phyloP scores from a whole-genome alignment of 1,284 basidiomycete species.

The Mycena citricolor region DNA sequence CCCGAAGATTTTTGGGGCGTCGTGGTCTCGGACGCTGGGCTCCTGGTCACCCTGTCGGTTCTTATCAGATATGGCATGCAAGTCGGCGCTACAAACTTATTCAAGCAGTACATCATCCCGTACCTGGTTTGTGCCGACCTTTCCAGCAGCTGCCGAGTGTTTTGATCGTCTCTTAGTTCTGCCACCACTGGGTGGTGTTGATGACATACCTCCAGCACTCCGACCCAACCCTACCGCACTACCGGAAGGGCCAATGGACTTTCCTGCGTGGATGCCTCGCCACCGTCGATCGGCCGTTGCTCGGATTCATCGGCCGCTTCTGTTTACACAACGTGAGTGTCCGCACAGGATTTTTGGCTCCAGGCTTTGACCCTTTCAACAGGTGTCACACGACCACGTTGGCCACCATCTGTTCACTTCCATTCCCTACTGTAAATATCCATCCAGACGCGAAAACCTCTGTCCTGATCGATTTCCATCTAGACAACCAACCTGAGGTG shows the following conservation, averaged over 20 bases:
- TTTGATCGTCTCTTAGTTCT: slow-evolving; percentile 34
- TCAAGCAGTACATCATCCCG: slow-evolving; percentile 38
- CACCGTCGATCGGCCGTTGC: slow-evolving; percentile 45
- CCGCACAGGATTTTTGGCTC: slow-evolving; percentile 51
- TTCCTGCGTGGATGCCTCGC: slow-evolving; percentile 40
- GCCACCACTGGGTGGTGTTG: slow-evolving; percentile 45
- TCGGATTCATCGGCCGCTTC: slow-evolving; percentile 54
- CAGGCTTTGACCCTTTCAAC: too few species aligned
- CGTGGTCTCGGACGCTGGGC: slow-evolving; percentile 47
- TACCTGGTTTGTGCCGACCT: slow-evolving; percentile 37
- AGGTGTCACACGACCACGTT: too few species aligned
- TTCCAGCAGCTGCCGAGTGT: neutral
- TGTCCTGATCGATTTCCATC: neutral
- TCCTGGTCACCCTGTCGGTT: slow-evolving; percentile 40
- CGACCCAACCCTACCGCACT: slow-evolving; percentile 53
- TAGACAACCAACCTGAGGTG: slow-evolving; percentile 50
- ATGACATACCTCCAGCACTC: slow-evolving; percentile 41
- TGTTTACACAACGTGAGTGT: slow-evolving; percentile 51
- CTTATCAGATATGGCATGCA: slow-evolving; percentile 39
- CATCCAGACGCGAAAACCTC: too few species aligned
- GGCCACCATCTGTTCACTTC: slow-evolving; percentile 34
- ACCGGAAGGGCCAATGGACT: slow-evolving; percentile 47
- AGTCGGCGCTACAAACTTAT: slow-evolving; percentile 25
- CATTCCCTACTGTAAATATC: slow-evolving; percentile 40
- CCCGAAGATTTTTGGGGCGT: slow-evolving; percentile 41